phyloP scores from a whole-genome alignment of 805 yeast genomes.

The Barnettozyma sp. region DNA sequence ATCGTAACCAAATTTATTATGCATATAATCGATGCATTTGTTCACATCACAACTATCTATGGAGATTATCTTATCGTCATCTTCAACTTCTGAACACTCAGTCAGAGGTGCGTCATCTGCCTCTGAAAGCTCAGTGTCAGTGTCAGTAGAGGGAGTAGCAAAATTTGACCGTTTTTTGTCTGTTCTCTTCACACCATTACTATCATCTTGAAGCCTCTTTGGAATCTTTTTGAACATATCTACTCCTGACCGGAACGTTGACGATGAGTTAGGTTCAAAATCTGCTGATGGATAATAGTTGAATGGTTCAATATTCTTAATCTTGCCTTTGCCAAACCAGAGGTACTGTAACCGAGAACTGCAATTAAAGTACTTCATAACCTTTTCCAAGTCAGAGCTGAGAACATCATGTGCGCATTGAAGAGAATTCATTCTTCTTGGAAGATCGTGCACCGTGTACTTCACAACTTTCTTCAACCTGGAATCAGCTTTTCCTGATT shows the following conservation, averaged over 20 bases:
- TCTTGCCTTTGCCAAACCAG: constrained; percentile 47
- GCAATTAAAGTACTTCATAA: constrained; percentile 20
- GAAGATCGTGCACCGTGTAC: constrained; percentile 63
- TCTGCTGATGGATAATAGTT: constrained; percentile 5
- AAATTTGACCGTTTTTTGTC: not conserved
- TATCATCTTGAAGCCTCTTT: constrained; percentile 20
- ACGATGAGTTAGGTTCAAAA: constrained; percentile 2
- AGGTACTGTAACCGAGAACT: constrained; percentile 33
- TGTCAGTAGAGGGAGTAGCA: not conserved
- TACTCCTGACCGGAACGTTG: constrained; percentile 23
- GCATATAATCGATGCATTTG: not conserved
- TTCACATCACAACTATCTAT: no score
- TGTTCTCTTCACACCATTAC: constrained; percentile 5
- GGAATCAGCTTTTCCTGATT: constrained; percentile 32
- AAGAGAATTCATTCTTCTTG: constrained; percentile 32
- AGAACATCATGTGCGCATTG: constrained; percentile 32
- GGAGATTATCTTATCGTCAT: no score
- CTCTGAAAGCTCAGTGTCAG: constrained; percentile 3
- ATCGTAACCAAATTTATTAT: constrained; percentile 4
- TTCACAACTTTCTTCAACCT: constrained; percentile 63
- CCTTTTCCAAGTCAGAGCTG: constrained; percentile 32
- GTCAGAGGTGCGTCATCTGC: not conserved
- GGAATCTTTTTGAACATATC: constrained; percentile 23
- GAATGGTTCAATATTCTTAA: constrained; percentile 27
- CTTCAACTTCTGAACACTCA: not conserved